Conservation (phyloP, 306 rosid genomes). For the Lathyrus tuberosus region DNA sequence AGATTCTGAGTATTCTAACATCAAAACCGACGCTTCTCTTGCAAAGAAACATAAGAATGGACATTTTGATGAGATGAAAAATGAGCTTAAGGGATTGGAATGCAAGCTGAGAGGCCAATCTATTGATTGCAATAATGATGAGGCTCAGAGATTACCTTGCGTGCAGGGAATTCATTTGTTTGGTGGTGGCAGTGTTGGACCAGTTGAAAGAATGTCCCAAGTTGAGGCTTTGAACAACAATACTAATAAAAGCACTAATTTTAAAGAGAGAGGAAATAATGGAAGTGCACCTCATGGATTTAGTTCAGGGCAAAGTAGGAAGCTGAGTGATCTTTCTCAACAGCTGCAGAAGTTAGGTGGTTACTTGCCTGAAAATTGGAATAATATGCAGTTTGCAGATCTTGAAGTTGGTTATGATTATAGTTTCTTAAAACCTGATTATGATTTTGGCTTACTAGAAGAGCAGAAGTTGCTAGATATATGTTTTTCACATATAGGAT, state of each 20-base stretch:
- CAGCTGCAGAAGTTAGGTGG: conserved; percentile 41
- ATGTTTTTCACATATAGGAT: conserved; percentile 47
- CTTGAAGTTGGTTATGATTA: conserved; percentile 42
- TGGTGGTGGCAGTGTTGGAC: conserved; percentile 25
- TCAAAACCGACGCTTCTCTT: conserved; percentile 12
- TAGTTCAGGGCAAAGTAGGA: conserved; percentile 34
- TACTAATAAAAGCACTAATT: conserved; percentile 25
- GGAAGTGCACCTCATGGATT: conserved; percentile 31
- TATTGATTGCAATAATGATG: conserved; percentile 27
- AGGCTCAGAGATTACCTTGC: conserved; percentile 18
- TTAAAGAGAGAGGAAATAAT: conserved; percentile 35
- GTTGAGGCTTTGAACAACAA: conserved; percentile 39
- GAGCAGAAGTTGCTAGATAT: conserved; percentile 57
- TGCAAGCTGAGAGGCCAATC: conserved; percentile 34
- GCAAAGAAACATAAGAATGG: conserved; percentile 37
- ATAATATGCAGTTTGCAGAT: conserved; percentile 42
- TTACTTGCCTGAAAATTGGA: conserved; percentile 36
- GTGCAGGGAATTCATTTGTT: conserved; percentile 33
- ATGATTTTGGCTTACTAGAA: conserved; percentile 64
- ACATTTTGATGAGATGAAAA: conserved; percentile 27
- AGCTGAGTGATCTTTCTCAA: conserved; percentile 40
- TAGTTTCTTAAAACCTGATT: conserved; percentile 59
- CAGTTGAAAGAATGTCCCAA: conserved; percentile 28
- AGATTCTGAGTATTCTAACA: conserved; percentile 18
- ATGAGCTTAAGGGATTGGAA: conserved; percentile 34